Conservation (phyloP, 768 basidiomycete genomes). For the Termitomyces heimii region DNA sequence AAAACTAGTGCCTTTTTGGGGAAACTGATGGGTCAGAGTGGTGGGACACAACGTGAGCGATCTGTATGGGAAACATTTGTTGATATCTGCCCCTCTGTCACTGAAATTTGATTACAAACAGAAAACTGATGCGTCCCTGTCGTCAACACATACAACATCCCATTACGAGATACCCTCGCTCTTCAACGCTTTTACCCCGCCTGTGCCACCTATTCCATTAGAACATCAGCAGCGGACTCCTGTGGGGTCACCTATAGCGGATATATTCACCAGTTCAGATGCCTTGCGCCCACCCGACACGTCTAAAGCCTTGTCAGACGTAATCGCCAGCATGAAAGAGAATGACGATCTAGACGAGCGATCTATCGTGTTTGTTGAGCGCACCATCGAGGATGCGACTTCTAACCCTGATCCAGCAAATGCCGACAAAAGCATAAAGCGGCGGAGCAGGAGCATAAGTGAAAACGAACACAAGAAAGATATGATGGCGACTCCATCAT, state of each 20-base stretch:
- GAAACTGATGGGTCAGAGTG: conserved; percentile 62
- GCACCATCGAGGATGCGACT: conserved; percentile 26
- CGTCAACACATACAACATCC: conserved; percentile 23
- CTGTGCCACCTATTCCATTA: conserved; percentile 47
- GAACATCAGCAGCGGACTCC: conserved; percentile 30
- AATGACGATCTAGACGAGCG: conserved; percentile 43
- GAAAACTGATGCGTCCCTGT: conserved; percentile 48
- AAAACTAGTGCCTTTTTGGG: conserved; percentile 81
- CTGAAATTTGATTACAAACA: conserved; percentile 21
- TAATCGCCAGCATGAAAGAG: conserved; percentile 32
- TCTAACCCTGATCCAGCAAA: conserved; percentile 10
- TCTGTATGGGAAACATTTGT: conserved; percentile 50
- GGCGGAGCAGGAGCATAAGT: conserved; percentile 71
- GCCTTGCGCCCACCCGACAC: conserved; percentile 27
- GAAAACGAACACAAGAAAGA: conserved; percentile 52
- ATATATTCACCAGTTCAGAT: conserved; percentile 35
- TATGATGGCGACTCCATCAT: conserved; percentile 25
- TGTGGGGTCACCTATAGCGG: conserved; percentile 39
- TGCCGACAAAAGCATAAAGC: conserved; percentile 33
- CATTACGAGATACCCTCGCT: conserved; percentile 34
- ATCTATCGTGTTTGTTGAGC: conserved; percentile 55
- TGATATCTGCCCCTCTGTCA: conserved; percentile 9
- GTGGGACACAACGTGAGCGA: conserved; percentile 21
- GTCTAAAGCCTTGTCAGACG: conserved; percentile 63
- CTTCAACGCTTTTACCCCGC: conserved; percentile 42